These are phyloP conservation scores for Meira nashicola DNA, from an alignment of 1,284 basidiomycete species.

Conservation along the genomic window DNA sequence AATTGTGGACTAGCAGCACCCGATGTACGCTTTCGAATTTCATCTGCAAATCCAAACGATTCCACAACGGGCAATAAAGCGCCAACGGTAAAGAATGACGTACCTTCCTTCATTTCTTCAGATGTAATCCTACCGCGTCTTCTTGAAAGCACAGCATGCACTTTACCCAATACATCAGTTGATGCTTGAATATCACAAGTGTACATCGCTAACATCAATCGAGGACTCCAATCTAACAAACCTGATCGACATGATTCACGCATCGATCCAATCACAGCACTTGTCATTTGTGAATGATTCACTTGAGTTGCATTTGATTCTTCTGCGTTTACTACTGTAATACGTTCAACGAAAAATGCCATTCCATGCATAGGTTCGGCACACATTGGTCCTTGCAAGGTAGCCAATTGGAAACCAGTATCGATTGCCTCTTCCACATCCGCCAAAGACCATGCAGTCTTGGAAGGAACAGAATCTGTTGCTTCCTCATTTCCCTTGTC, in stretches of 20 bases:
- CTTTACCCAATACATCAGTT: conserved; percentile 93
- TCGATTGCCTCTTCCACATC: conserved; percentile 62
- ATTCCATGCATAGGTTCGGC: conserved; percentile 91
- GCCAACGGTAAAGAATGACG: conserved; percentile 85
- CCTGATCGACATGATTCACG: conserved; percentile 83
- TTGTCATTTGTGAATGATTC: conserved; percentile 70
- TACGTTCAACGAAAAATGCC: conserved; percentile 78
- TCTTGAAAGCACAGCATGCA: conserved; percentile 88
- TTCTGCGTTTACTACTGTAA: conserved; percentile 61
- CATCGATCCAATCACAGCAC: conserved; percentile 80
- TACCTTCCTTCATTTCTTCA: conserved; percentile 99
- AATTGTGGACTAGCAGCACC: conserved; percentile 95
- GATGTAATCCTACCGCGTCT: conserved; percentile 85
- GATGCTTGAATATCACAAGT: conserved; percentile 97
- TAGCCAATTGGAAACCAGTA: conserved; percentile 90
- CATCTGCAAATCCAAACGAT: conserved; percentile 94
- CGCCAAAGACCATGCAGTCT: neutral
- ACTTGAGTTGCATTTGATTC: conserved; percentile 57
- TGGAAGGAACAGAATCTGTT: conserved; percentile 7
- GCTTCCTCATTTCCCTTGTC: conserved; percentile 14
- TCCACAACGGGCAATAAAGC: conserved; percentile 92
- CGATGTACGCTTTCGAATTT: conserved; percentile 91
- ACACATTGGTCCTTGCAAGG: conserved; percentile 87
- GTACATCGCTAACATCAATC: conserved; percentile 97
- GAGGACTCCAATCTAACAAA: conserved; percentile 92